These are phyloP conservation scores for Coix lacrymajobi DNA, from an alignment of 176 grass and related monocot genomes.

Conservation along the genomic window DNA sequence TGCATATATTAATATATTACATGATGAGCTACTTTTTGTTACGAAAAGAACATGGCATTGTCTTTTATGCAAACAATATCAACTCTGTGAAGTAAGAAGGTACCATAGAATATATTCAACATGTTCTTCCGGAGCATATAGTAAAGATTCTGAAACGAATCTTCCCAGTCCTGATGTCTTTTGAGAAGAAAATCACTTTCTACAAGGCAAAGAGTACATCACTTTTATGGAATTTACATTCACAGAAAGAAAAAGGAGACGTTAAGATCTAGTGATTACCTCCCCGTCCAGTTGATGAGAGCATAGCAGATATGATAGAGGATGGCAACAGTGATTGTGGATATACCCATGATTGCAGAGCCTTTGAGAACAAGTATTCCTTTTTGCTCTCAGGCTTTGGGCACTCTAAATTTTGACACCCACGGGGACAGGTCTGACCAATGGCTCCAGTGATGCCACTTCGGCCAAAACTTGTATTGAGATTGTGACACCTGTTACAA, in stretches of 20 bases:
- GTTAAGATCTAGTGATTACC: conserved; percentile 48
- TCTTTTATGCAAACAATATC: not conserved
- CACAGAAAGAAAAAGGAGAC: not conserved
- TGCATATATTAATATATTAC: not conserved
- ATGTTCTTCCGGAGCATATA: conserved; percentile 82
- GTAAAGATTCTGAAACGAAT: conserved; percentile 86
- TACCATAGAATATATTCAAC: conserved; percentile 94
- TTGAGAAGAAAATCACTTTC: conserved; percentile 66
- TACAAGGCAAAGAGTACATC: conserved; percentile 30
- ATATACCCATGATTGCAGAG: conserved; percentile 84
- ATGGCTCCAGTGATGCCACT: conserved; percentile 27
- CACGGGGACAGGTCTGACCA: conserved; percentile 28
- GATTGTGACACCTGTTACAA: conserved; percentile 72
- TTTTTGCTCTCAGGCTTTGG: conserved; percentile 16
- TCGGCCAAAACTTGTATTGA: conserved; percentile 38
- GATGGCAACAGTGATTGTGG: conserved; percentile 64
- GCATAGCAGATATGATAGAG: conserved; percentile 61
- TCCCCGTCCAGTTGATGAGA: conserved; percentile 61
- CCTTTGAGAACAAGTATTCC: conserved; percentile 55
- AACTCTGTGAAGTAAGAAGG: not conserved
- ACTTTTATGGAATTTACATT: not conserved
- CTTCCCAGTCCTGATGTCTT: conserved; percentile 77
- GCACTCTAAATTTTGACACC: conserved; percentile 32
- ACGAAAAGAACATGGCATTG: not conserved
- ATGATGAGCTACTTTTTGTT: not conserved